Base-by-base conservation (phyloP, 106 monocot species). In the Alisma plantagoaquatica region DNA sequence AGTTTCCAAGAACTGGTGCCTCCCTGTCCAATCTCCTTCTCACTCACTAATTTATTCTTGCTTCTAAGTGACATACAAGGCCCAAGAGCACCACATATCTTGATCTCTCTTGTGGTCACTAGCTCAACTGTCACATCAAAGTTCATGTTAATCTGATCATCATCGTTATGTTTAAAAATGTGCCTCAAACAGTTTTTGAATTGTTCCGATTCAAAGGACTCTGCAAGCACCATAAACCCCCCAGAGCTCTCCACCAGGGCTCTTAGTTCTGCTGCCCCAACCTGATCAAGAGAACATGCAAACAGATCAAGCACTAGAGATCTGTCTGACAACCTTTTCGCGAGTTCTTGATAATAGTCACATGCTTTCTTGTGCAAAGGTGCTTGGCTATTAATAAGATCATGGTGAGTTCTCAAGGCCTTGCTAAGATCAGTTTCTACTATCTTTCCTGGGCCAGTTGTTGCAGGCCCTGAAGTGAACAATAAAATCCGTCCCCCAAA, bases 251-350 rank as follows among this genome's bases (percentile, higher is more conserved):
- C 96, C 11, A 96, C 78, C 15, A 84, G 78, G 29, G 65, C 54
- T 49, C 76, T 73, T 35, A 89, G 45, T 61, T 96, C 96, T 16
- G 77, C 71, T 48, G 78, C 75, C 26, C 96, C 96, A 46, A 96
- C 84, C 67, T 96, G 96, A 68, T 96, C 89, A 12, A 96, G 84
- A 26, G 96, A 96, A 61, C 88, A 96, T 14, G 96, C 89, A 46
- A 89, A 96, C 2, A 96, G 74, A 69, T 96, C 96, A 14, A 96
- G 78, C 46, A 89, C 68, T 29, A 89, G 12, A 7, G 96, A 84
- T 61, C 67, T 60, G 5, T 75, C 63, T 14, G 65, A 59, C 43
- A 89, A 57, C 43, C 75, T 77, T 30, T 66, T 57, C 11, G 89
- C 68, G 4, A 89, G 1, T 56, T 84, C 31, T 49, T 67, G 72